phyloP scores from a whole-genome alignment of 768 basidiomycete genomes.

The Russula abietina region DNA sequence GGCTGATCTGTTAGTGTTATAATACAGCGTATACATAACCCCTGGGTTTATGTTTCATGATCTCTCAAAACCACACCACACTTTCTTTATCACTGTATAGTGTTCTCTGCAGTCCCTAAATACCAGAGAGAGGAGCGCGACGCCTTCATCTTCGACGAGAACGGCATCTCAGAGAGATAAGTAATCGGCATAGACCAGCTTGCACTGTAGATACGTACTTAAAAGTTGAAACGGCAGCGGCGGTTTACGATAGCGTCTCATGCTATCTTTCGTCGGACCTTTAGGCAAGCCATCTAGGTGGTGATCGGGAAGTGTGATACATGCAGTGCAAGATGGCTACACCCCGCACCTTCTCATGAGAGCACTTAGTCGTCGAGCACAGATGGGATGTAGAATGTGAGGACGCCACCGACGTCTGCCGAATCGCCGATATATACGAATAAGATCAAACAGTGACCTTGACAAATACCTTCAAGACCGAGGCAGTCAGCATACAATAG shows the following conservation, averaged over 20 bases:
- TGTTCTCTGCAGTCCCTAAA: not conserved
- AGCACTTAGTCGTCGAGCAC: conserved; percentile 49
- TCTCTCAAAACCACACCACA: not conserved
- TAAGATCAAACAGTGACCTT: conserved; percentile 76
- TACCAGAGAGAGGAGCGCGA: not conserved
- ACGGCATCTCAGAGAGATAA: not conserved
- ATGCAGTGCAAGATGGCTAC: not conserved
- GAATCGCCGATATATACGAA: conserved; percentile 86
- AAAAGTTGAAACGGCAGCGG: not conserved
- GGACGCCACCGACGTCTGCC: conserved; percentile 71
- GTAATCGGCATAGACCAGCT: not conserved
- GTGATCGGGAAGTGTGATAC: not conserved
- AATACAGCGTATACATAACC: not conserved
- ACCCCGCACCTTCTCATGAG: not conserved
- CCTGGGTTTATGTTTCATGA: not conserved
- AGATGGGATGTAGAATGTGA: conserved; percentile 85
- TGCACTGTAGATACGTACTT: not conserved
- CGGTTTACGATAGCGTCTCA: not conserved
- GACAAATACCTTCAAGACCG: conserved; percentile 58
- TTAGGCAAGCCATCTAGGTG: too few species aligned
- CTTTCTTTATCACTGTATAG: not conserved
- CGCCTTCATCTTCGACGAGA: not conserved
- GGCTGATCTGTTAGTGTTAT: too few species aligned
- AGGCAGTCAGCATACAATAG: not conserved
- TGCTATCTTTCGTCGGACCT: too few species aligned